Evolutionary conservation across 2,329 filamentous ascomycete species (phyloP), one percentile per base, ranked within the genome.

Genomic region (Chaetomium sp.): DNA sequence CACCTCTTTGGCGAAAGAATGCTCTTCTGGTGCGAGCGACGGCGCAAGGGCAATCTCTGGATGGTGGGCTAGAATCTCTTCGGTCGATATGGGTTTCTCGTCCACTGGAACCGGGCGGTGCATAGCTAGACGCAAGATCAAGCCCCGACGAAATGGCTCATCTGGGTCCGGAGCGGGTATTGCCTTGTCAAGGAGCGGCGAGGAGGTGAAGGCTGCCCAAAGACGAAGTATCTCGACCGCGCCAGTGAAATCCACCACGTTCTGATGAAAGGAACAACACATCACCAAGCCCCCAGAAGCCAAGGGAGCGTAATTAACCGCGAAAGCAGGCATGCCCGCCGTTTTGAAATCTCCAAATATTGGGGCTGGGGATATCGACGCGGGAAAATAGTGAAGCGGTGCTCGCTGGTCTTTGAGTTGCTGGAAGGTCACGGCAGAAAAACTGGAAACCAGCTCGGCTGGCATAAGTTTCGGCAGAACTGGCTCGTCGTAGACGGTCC

Each of bases 191-290:
- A 42, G 34, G 33, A 27, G 33, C 6, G 50, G 41, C 6, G 42
- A 46, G 33, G 38, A 46, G 11, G 52, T 43, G 19, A 37, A 49
- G 14, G 33, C 47, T 1, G 52, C 56, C 44, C 52, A 58, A 36
- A 54, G 38, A 19, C 52, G 48, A 35, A 58, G 41, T 8, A 58
- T 44, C 43, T 58, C 49, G 35, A 47, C 42, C 9, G 52, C 27
- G 38, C 56, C 56, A 6, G 52, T 53, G n/a, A 52, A 52, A 40
- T 58, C 56, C 35, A 49, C 36, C 19, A 58, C 44, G 38, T 33
- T 41, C 44, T 58, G 52, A 27, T 58, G 52, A 32, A 51, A 44
- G 3, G 40, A 42, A 4, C 54, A 2, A 8, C 48, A 48, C 35
- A 58, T 5, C 8, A 54, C 45, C 4, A 58, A 11, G 4, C 48